Conservation (phyloP, 2,329 filamentous ascomycete genomes). For the Alternaria solani region DNA sequence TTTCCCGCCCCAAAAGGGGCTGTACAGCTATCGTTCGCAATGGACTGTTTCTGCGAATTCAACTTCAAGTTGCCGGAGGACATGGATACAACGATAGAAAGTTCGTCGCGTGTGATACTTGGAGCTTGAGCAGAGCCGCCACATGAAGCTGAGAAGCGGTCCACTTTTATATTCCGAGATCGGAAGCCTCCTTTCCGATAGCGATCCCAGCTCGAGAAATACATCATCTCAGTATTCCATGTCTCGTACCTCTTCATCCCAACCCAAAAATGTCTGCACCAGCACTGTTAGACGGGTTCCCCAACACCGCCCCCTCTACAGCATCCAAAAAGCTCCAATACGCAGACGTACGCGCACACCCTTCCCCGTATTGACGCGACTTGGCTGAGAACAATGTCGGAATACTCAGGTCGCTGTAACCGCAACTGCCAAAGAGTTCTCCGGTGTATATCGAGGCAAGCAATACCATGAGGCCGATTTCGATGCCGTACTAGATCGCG, state of each 20-base stretch:
- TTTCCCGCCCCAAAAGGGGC: no score
- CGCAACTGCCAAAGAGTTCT: constrained; percentile 54
- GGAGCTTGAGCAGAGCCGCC: neutral
- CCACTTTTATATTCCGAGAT: neutral
- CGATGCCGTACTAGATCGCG: constrained; percentile 8
- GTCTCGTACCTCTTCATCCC: neutral
- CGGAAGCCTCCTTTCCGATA: neutral
- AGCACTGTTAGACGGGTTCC: neutral
- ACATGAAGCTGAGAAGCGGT: neutral
- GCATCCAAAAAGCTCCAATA: neutral
- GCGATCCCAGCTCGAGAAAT: neutral
- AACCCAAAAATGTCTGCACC: neutral
- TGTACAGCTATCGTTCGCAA: no score
- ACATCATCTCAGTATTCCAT: neutral
- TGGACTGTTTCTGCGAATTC: no score
- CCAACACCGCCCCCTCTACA: neutral
- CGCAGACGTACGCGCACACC: constrained; percentile 8
- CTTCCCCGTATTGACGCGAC: neutral
- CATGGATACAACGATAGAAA: no score
- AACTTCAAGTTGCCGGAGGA: neutral
- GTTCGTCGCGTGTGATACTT: neutral
- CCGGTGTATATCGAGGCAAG: constrained; percentile 58
- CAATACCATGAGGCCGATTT: constrained; percentile 11
- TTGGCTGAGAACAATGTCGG: neutral
- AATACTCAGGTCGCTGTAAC: constrained; percentile 41